Percentiles rank a stretch among this genome's conserved stretches.
Conservation (phyloP, 306 rosid genomes). For the Carpinus viminea region DNA sequence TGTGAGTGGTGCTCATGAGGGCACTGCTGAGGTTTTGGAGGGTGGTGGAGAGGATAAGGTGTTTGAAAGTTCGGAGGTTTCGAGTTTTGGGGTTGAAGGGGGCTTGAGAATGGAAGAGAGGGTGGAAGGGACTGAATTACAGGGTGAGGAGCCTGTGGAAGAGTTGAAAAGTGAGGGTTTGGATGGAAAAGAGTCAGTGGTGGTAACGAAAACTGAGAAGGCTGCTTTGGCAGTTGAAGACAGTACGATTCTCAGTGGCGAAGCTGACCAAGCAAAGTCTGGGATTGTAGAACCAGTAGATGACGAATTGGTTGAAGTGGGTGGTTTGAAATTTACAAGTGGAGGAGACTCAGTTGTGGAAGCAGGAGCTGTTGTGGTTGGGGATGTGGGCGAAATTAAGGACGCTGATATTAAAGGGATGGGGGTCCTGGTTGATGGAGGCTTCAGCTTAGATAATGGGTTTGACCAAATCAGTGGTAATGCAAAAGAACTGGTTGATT, state of each 20-base stretch:
- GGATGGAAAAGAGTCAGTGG: slow-evolving; percentile 9
- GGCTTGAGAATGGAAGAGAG: slow-evolving; percentile 16
- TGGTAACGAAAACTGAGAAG: slow-evolving; percentile 11
- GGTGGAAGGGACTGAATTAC: slow-evolving; percentile 19
- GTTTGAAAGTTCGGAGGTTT: slow-evolving; percentile 22
- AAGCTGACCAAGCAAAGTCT: slow-evolving; percentile 22
- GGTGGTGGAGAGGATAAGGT: slow-evolving; percentile 21
- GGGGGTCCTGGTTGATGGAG: slow-evolving; percentile 33
- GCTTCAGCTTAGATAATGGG: slow-evolving; percentile 48
- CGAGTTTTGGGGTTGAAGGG: slow-evolving; percentile 20
- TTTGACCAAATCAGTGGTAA: slow-evolving; percentile 39
- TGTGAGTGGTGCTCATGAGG: slow-evolving; percentile 33
- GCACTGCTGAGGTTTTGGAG: slow-evolving; percentile 27
- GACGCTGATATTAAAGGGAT: slow-evolving; percentile 41
- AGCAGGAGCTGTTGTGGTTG: slow-evolving; percentile 47
- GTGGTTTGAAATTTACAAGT: slow-evolving; percentile 20
- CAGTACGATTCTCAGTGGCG: slow-evolving; percentile 10
- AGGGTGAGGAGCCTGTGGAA: slow-evolving; percentile 27
- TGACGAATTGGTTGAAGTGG: slow-evolving; percentile 26
- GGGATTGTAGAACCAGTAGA: slow-evolving; percentile 22
- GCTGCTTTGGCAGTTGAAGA: slow-evolving; percentile 21
- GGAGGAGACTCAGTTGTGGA: slow-evolving; percentile 46
- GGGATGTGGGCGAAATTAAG: slow-evolving; percentile 39
- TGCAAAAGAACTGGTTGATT: slow-evolving; percentile 27
- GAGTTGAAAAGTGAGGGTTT: slow-evolving; percentile 23